These are phyloP conservation scores for Inosperma sp. DNA, from an alignment of 768 basidiomycete genomes.

Conservation along the genomic window DNA sequence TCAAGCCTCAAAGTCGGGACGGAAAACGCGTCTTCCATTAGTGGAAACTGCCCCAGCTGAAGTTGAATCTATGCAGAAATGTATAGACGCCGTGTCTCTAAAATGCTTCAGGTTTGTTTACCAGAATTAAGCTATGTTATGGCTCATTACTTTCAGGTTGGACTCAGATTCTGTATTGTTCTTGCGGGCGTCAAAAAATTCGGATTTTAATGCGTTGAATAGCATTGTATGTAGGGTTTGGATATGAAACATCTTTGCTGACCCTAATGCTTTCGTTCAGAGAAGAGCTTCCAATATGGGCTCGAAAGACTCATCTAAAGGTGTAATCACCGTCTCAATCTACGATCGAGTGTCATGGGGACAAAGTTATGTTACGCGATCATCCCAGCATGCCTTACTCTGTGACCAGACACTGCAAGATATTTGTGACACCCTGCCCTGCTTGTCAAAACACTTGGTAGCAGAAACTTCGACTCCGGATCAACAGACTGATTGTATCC, in stretches of 20 bases:
- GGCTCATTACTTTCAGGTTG: conserved; percentile 34
- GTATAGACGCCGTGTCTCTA: conserved; percentile 49
- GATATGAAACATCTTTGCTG: neutral
- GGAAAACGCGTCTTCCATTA: conserved; percentile 33
- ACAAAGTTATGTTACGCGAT: conserved; percentile 51
- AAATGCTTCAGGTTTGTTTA: conserved; percentile 57
- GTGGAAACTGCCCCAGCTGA: conserved; percentile 41
- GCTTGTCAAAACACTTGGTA: conserved; percentile 53
- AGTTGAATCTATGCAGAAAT: conserved; percentile 43
- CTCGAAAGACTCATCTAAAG: conserved; percentile 29
- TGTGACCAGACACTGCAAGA: conserved; percentile 73
- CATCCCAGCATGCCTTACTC: conserved; percentile 63
- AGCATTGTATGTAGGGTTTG: conserved; percentile 32
- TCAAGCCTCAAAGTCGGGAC: conserved; percentile 29
- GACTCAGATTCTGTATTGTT: conserved; percentile 53
- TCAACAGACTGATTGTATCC: conserved; percentile 36
- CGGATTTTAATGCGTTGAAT: conserved; percentile 59
- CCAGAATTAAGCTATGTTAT: neutral
- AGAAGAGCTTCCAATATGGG: conserved; percentile 24
- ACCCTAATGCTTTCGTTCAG: neutral
- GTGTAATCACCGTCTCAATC: conserved; percentile 55
- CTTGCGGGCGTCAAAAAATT: conserved; percentile 57
- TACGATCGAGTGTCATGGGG: conserved; percentile 60
- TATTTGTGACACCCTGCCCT: conserved; percentile 55
- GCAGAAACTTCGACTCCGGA: conserved; percentile 10